A percentile compares a stretch with the other conserved stretches of the same genome.
phyloP scores from a whole-genome alignment of 2,329 filamentous ascomycete species.

The Claviceps monticola region DNA sequence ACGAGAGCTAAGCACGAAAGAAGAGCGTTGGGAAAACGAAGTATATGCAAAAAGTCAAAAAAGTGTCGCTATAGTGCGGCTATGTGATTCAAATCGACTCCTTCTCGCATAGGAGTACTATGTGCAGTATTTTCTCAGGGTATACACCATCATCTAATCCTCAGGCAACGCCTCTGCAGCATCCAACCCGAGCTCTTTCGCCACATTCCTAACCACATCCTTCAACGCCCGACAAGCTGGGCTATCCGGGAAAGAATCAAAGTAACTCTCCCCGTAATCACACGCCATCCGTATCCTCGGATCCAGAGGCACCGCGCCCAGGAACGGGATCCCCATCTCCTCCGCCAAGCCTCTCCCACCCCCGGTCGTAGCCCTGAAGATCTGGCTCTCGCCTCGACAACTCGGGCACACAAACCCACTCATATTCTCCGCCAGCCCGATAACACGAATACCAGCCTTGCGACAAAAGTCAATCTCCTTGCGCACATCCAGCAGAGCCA shows the following conservation, averaged over 20 bases:
- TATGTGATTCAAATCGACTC: neutral
- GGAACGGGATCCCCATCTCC: conserved; percentile 77
- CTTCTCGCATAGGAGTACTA: neutral
- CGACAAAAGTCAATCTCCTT: conserved; percentile 97
- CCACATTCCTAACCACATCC: conserved; percentile 63
- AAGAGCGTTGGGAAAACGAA: too few relatives aligned
- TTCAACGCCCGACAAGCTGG: conserved; percentile 76
- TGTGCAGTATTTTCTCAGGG: neutral
- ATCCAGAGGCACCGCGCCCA: conserved; percentile 83
- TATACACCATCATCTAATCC: conserved; percentile 13
- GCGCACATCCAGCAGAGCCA: conserved; percentile 78
- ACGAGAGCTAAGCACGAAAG: too few relatives aligned
- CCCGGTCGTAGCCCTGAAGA: conserved; percentile 84
- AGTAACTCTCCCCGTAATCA: conserved; percentile 94
- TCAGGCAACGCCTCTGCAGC: conserved; percentile 37
- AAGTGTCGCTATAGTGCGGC: neutral
- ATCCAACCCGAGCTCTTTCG: conserved; percentile 49
- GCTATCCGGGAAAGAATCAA: conserved; percentile 86
- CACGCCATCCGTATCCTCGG: conserved; percentile 92
- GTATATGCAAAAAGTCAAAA: too few relatives aligned
- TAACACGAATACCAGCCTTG: conserved; percentile 78
- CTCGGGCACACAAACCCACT: conserved; percentile 90
- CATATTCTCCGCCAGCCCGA: conserved; percentile 97
- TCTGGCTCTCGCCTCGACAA: conserved; percentile 68
- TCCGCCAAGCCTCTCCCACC: conserved; percentile 67